phyloP scores from a whole-genome alignment of 371 early-diverging fungal genomes.

The Mortierella sp. region DNA sequence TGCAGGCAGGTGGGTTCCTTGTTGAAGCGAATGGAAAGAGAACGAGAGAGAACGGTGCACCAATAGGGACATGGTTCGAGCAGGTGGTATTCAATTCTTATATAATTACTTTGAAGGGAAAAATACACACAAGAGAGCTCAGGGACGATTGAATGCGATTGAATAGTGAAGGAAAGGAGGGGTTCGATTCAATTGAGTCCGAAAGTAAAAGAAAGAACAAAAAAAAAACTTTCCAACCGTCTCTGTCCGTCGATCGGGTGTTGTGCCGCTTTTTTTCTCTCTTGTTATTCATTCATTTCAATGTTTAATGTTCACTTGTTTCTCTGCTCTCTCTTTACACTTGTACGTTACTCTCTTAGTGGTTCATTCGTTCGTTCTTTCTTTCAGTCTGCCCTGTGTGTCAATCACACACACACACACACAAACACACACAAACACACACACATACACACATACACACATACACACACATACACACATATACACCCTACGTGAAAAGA shows the following conservation, averaged over 20 bases:
- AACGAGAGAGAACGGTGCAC: background rate
- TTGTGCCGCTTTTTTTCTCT: background rate
- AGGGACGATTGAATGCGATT: constrained; percentile 4
- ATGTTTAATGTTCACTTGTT: background rate
- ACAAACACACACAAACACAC: background rate
- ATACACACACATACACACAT: no score
- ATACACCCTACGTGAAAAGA: background rate
- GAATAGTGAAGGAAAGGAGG: background rate
- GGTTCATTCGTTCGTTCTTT: background rate
- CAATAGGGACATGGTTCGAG: constrained; percentile 1
- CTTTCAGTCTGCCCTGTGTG: background rate
- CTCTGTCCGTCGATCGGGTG: constrained; percentile 9
- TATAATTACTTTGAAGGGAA: background rate
- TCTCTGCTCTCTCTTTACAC: background rate
- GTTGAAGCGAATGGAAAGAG: background rate
- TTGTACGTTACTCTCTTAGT: background rate
- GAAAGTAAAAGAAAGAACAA: background rate
- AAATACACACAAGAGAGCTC: background rate
- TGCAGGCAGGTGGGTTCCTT: background rate
- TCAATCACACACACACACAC: background rate
- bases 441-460: no score
- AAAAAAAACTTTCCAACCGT: constrained; percentile 3
- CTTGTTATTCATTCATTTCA: background rate
- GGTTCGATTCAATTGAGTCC: constrained; percentile 2
- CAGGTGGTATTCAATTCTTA: background rate